Conservation (phyloP, 495 filamentous ascomycete genomes). For the Amniculicola lignicola region DNA sequence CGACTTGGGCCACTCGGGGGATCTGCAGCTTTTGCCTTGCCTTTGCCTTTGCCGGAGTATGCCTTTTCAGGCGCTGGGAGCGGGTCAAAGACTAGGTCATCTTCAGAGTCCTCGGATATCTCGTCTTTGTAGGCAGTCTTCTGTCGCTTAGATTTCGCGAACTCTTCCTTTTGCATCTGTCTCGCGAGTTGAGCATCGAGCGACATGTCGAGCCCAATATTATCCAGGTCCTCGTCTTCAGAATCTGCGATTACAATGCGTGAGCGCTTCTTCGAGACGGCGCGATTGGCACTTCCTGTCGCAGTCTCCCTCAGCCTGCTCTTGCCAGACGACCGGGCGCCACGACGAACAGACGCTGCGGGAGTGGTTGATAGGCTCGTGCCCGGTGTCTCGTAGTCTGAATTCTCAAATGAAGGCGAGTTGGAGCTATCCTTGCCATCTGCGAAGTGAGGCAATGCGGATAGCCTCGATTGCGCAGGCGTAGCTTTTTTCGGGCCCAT, state of each 20-base stretch:
- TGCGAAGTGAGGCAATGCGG: conserved; percentile 5
- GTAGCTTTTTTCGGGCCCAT: conserved; percentile 10
- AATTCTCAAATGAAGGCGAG: conserved; percentile 45
- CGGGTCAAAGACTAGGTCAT: conserved; percentile 15
- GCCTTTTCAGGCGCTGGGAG: background rate
- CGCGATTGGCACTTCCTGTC: background rate
- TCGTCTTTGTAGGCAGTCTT: conserved; percentile 17
- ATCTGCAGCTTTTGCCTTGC: conserved; percentile 23
- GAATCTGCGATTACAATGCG: conserved; percentile 40
- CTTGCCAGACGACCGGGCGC: conserved; percentile 36
- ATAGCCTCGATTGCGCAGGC: background rate
- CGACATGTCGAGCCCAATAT: conserved; percentile 42
- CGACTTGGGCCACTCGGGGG: conserved; percentile 1
- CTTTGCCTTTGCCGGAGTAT: conserved; percentile 29
- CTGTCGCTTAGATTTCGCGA: conserved; percentile 40
- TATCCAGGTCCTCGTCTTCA: conserved; percentile 40
- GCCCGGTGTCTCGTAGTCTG: conserved; percentile 69
- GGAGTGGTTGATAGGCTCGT: conserved; percentile 70
- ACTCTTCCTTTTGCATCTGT: conserved; percentile 62
- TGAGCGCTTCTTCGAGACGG: conserved; percentile 28
- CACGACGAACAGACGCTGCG: conserved; percentile 30
- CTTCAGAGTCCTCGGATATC: conserved; percentile 24
- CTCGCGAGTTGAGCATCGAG: conserved; percentile 56
- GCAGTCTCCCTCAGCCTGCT: conserved; percentile 30
- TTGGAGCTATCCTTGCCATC: conserved; percentile 34